Base-by-base conservation (phyloP, 2,329 filamentous ascomycete species). In the Lachnellula arida region DNA sequence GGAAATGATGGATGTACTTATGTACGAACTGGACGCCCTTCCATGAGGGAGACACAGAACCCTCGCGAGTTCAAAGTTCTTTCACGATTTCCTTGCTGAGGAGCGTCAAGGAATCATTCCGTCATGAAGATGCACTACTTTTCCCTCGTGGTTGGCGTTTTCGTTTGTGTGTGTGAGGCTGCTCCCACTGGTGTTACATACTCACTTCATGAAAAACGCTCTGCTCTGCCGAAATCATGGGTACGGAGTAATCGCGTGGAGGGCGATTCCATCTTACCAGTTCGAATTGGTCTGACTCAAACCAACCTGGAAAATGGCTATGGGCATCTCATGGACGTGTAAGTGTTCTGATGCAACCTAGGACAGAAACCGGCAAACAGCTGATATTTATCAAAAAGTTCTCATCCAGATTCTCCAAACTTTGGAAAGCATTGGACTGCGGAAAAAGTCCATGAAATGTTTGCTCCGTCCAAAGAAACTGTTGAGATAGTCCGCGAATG, bases 391-490 rank as follows among this genome's bases (percentile, higher is more conserved):
- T 40, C 19, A 46, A 23, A 15, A 46, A 68, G 65, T 14, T 68
- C 67, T 49, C 59, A 66, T 55, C 65, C 66, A 25, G 49, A 54
- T 11, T 67, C 65, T 17, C 49, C 60, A 5, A 70, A 70, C 34
- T 74, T 70, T 58, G 72, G 72, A 8, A 70, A 72, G 47, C 66
- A 72, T 57, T 70, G 67, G 63, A 68, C 67, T 3, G 50, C 64
- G 2, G 63, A 69, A 23, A 59, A 73, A 48, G 65, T 72, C 37
- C 59, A 62, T 52, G 62, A 73, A 4, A 62, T 65, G 49, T 72
- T 72, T 53, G 65, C 68, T 42, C 72, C 71, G 3, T 53, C 64
- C 15, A 58, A 61, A 32, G 66, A 70, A 25, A 61, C 69, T 32
- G 65, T 71, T 15, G 59, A 70, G 23, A 54, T 59, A 17, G 70